A percentile compares a stretch with the other conserved stretches of the same genome.
These are phyloP conservation scores for Sclerotinia sclerotiorum DNA, from an alignment of 2,329 filamentous ascomycete species.

Conservation along the genomic window DNA sequence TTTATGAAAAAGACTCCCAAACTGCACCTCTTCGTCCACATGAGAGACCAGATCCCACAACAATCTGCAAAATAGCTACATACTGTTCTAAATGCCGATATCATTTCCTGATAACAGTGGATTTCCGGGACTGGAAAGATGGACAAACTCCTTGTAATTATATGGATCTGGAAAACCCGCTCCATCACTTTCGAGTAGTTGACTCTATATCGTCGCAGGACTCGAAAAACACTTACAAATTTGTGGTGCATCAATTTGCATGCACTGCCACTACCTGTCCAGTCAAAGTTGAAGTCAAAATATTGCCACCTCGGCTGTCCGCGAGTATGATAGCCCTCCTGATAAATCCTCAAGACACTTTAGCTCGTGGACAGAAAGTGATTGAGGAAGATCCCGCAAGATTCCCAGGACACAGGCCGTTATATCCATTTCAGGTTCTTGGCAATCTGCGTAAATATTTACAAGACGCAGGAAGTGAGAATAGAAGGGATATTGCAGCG, in stretches of 20 bases:
- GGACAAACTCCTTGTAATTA: constrained; percentile 38
- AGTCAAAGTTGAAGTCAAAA: constrained; percentile 51
- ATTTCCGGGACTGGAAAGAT: constrained; percentile 47
- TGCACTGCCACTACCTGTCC: constrained; percentile 61
- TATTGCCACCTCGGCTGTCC: constrained; percentile 53
- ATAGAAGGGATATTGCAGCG: constrained; percentile 55
- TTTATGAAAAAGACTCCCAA: constrained; percentile 57
- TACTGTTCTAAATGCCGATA: constrained; percentile 61
- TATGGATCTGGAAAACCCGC: constrained; percentile 48
- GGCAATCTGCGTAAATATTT: constrained; percentile 60
- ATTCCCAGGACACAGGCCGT: constrained; percentile 49
- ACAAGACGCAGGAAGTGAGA: constrained; percentile 48
- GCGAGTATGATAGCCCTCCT: constrained; percentile 51
- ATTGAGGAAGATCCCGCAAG: constrained; percentile 53
- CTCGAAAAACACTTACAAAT: constrained; percentile 37
- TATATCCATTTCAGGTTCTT: constrained; percentile 55
- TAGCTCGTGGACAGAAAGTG: constrained; percentile 53
- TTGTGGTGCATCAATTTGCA: constrained; percentile 52
- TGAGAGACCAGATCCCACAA: constrained; percentile 41
- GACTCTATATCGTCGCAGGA: constrained; percentile 44
- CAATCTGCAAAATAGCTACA: constrained; percentile 57
- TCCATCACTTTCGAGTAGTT: constrained; percentile 58
- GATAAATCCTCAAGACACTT: constrained; percentile 53
- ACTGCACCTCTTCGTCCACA: constrained; percentile 47
- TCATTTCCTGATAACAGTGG: constrained; percentile 59